Evolutionary conservation across 148 eudicot species (phyloP), one percentile per base, ranked within the genome.

Genomic region (Euryodendron excelsum): DNA sequence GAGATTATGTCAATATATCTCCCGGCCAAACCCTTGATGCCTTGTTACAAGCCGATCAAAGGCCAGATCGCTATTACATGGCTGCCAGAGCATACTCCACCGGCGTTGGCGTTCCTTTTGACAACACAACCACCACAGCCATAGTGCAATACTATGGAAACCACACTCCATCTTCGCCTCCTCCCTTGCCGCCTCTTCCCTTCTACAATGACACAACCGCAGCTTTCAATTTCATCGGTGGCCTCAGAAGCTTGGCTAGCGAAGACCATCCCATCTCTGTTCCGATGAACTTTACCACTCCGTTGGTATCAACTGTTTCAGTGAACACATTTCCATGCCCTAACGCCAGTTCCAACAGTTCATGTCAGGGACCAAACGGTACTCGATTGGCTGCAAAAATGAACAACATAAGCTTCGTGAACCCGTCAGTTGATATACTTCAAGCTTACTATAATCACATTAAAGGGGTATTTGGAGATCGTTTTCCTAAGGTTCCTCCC

Each of bases 81-180:
- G 85, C 87, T 2, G 59, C 87, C 9, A 28, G 82, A 65, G 82
- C 73, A 28, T 82, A 78, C 39, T 73, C 34, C 25, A 75, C 47
- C 11, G 75, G 73, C 23, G 11, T 50, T 1, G 3, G 6, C 8
- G 48, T 12, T 48, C 13, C 14, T 25, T 75, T 80, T 23, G 41
- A 64, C 55, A 86, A 79, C 77, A 58, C 82, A 25, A 83, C 86
- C 62, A 79, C 86, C 5, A 81, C 89, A 3, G 89, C 84, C 28
- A 81, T 83, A 2, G 14, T 86, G 5, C 33, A 78, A 4, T 78
- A 78, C 80, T 48, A 1, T 2, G 41, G 36, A 25, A 55, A 66
- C 63, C 69, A 50, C 47, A 28, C 70, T n/a, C 73, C 77, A 25
- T 58, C 64, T 55, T 59, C 77, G 14, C 14, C 59, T 7, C 86